Evolutionary conservation across 176 grass and related monocot genomes (phyloP).

Genomic region (Canna indica): DNA sequence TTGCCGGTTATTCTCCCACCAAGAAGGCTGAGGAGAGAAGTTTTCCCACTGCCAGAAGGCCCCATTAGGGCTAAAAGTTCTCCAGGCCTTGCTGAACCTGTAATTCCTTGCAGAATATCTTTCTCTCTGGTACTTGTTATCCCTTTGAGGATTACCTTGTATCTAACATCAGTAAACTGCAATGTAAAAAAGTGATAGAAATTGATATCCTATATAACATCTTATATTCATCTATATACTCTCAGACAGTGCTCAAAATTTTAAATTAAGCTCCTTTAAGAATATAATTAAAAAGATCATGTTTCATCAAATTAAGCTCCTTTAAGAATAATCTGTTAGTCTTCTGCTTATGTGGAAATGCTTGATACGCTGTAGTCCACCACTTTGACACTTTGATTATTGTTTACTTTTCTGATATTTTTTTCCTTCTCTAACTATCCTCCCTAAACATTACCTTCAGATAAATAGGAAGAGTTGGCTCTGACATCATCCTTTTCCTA

Average conservation of each 20-base stretch:
- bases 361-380: too few relatives aligned
- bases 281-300: neutral
- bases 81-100: slow-evolving; percentile 62
- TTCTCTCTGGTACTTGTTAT: slow-evolving; percentile 25
- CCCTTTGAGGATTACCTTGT: slow-evolving; percentile 50
- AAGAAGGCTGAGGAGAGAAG: slow-evolving; percentile 82
- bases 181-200: slow-evolving; percentile 20
- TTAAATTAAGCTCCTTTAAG: too few relatives aligned
- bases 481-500: slow-evolving; percentile 48
- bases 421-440: neutral
- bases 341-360: too few relatives aligned
- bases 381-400: too few relatives aligned
- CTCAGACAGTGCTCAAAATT: too few relatives aligned
- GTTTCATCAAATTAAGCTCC: neutral
- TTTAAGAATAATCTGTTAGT: too few relatives aligned
- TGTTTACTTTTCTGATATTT: neutral
- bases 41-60: slow-evolving; percentile 89
- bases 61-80: slow-evolving; percentile 91
- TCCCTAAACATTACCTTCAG: slow-evolving; percentile 45
- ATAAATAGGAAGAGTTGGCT: slow-evolving; percentile 69
- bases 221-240: too few relatives aligned
- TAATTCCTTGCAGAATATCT: slow-evolving; percentile 69
- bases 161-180: slow-evolving; percentile 82
- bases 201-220: too few relatives aligned
- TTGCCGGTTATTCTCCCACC: slow-evolving; percentile 44